Conservation (phyloP, 1,284 basidiomycete genomes). For the Apiotrichum gracile region DNA sequence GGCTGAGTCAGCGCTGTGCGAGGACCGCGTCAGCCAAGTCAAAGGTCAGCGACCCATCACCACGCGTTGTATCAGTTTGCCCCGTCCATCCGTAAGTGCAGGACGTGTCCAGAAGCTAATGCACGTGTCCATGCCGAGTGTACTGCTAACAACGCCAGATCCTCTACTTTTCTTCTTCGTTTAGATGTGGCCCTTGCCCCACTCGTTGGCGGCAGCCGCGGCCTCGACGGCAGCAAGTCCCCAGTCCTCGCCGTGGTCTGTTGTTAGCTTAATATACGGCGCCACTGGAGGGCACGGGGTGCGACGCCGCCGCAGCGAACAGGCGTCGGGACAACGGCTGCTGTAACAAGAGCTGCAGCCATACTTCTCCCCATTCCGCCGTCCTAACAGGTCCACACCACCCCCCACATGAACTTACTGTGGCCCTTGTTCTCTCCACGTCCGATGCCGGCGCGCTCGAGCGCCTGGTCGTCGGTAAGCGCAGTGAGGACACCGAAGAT, state of each 20-base stretch:
- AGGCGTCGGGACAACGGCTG: background rate
- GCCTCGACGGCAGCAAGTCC: conserved; percentile 91
- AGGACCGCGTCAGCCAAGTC: too few species aligned
- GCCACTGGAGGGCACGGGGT: too few species aligned
- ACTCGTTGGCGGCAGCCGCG: conserved; percentile 64
- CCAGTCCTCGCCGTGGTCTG: conserved; percentile 79
- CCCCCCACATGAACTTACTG: conserved; percentile 34
- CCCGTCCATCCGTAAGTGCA: too few species aligned
- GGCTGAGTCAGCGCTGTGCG: too few species aligned
- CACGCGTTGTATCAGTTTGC: too few species aligned
- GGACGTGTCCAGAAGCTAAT: background rate
- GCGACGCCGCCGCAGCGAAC: too few species aligned
- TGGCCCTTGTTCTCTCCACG: conserved; percentile 44
- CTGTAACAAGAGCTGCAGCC: too few species aligned
- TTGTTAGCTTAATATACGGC: too few species aligned
- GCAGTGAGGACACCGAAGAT: conserved; percentile 95
- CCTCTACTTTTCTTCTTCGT: background rate
- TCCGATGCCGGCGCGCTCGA: conserved; percentile 78
- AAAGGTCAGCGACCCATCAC: too few species aligned
- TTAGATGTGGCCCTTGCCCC: conserved; percentile 50
- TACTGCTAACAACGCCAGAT: background rate
- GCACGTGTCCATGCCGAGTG: background rate
- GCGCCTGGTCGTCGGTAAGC: conserved; percentile 87
- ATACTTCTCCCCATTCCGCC: background rate
- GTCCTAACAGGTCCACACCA: background rate